phyloP scores from a whole-genome alignment of 805 yeast genomes.

The Wickerhamomyces bovis region DNA sequence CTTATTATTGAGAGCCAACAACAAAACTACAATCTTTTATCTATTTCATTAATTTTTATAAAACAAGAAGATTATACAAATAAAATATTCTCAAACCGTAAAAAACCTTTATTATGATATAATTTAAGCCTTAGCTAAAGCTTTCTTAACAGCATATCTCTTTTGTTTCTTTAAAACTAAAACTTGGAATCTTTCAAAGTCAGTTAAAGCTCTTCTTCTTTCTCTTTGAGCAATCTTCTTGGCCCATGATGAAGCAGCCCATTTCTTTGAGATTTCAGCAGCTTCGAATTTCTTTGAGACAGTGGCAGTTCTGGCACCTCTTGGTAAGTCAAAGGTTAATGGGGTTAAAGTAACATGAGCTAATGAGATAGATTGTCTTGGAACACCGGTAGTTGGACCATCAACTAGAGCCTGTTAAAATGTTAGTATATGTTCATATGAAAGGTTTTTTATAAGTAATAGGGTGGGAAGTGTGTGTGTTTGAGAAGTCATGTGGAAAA shows the following conservation, averaged over 20 bases:
- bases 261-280: constrained; percentile 80
- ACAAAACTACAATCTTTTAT: too few species aligned
- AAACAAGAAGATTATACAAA: constrained; percentile 13
- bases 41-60: constrained; percentile 4
- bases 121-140: constrained; percentile 86
- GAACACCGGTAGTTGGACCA: constrained; percentile 86
- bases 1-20: too few species aligned
- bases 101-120: constrained; percentile 12
- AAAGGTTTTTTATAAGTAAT: background rate
- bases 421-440: constrained; percentile 22
- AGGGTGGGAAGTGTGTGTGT: background rate
- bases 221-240: constrained; percentile 94
- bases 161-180: constrained; percentile 95
- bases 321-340: constrained; percentile 83
- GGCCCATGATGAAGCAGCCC: constrained; percentile 96
- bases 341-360: constrained; percentile 91
- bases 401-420: constrained; percentile 72
- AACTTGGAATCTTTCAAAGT: constrained; percentile 99
- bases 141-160: constrained; percentile 91
- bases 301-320: constrained; percentile 85
- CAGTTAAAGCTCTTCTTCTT: constrained; percentile 88
- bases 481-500: background rate
- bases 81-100: constrained; percentile 1
- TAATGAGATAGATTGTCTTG: constrained; percentile 88
- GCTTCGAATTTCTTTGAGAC: constrained; percentile 93